Conservation (phyloP, 202 grass and related monocot genomes). For the Zizania palustris region DNA sequence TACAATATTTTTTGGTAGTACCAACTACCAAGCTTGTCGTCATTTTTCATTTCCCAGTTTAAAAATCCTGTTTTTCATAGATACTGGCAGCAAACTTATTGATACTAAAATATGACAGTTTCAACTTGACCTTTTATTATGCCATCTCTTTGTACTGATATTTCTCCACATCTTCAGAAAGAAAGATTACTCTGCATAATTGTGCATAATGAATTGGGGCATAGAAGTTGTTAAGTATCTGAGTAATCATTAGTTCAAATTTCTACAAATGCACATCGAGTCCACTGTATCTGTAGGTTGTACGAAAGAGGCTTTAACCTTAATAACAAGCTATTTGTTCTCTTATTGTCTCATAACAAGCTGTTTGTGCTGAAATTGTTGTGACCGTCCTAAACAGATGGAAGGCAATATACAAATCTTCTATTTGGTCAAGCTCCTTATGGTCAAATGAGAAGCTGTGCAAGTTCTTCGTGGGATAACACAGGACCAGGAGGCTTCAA, state of each 20-base stretch:
- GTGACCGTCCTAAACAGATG: conserved; percentile 54
- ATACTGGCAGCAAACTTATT: neutral
- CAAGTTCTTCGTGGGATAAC: conserved; percentile 67
- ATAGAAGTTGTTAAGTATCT: conserved; percentile 20
- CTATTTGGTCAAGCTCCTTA: conserved; percentile 61
- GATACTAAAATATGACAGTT: conserved; percentile 5
- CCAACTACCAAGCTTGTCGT: conserved; percentile 20
- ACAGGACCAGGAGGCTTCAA: conserved; percentile 56
- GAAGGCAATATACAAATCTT: conserved; percentile 57
- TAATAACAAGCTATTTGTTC: conserved; percentile 26
- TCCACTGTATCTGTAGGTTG: neutral
- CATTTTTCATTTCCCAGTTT: conserved; percentile 7
- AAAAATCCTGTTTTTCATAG: neutral
- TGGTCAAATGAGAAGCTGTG: conserved; percentile 54
- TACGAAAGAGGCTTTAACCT: neutral
- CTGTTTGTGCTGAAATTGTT: conserved; percentile 31
- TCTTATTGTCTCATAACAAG: conserved; percentile 35
- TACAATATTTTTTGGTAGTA: conserved; percentile 73
- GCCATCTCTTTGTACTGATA: neutral
- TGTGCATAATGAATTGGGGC: conserved; percentile 1
- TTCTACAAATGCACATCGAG: conserved; percentile 9
- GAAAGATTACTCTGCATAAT: conserved; percentile 1
- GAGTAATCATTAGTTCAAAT: conserved; percentile 1
- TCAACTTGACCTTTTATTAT: neutral
- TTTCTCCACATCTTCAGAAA: conserved; percentile 19